These are phyloP conservation scores for Mycena sanguinolenta DNA, from an alignment of 768 basidiomycete genomes.

Conservation along the genomic window DNA sequence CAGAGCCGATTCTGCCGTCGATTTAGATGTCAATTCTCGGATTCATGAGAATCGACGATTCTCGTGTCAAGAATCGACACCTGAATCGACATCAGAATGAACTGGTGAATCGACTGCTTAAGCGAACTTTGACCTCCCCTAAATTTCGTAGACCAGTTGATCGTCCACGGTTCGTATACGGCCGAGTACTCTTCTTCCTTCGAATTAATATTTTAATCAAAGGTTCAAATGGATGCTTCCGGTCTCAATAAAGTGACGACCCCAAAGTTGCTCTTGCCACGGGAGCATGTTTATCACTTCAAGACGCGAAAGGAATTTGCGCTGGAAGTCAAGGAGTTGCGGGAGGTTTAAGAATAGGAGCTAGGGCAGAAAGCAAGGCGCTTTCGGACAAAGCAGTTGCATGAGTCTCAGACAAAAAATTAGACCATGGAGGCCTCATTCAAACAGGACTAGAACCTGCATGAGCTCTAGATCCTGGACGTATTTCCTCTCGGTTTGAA, in stretches of 20 bases:
- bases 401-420: neutral
- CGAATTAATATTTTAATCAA: too few species aligned
- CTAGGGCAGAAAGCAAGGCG: neutral
- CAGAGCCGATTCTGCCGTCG: too few species aligned
- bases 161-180: too few species aligned
- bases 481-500: slow-evolving; percentile 95
- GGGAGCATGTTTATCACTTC: slow-evolving; percentile 85
- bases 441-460: slow-evolving; percentile 88
- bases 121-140: too few species aligned
- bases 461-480: slow-evolving; percentile 95
- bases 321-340: slow-evolving; percentile 94
- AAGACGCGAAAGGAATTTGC: slow-evolving; percentile 89
- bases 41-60: too few species aligned
- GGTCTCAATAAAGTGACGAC: slow-evolving; percentile 82
- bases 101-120: too few species aligned
- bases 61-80: too few species aligned
- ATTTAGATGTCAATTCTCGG: too few species aligned
- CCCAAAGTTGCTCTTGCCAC: slow-evolving; percentile 90
- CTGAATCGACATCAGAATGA: too few species aligned
- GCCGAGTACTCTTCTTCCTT: too few species aligned
- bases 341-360: slow-evolving; percentile 94
- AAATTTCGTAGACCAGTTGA: too few species aligned
- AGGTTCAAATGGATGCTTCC: too few species aligned
- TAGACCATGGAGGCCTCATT: neutral
- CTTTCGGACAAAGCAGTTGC: neutral